A percentile compares a stretch with the other conserved stretches of the same genome.
phyloP scores from a whole-genome alignment of 768 basidiomycete species.

The Suillus subluteus region DNA sequence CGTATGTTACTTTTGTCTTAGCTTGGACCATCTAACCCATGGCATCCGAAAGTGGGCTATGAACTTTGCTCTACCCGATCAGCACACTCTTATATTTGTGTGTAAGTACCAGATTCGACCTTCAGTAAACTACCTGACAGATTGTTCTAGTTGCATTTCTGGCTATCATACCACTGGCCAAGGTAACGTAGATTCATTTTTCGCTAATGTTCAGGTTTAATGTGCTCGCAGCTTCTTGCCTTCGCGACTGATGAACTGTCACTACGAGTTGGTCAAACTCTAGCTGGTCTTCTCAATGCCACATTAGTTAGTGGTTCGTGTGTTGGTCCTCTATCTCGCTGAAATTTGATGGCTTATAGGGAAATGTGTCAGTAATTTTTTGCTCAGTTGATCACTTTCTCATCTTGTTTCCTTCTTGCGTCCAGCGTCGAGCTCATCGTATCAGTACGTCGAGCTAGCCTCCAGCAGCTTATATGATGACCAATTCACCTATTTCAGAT shows the following conservation, averaged over 20 bases:
- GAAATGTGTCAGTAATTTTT: conserved; percentile 32
- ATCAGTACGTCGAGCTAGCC: conserved; percentile 52
- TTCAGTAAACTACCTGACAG: not conserved
- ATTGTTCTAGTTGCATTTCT: conserved; percentile 66
- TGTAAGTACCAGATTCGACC: conserved; percentile 47
- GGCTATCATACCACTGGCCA: conserved; percentile 86
- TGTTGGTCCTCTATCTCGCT: not conserved
- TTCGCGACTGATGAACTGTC: conserved; percentile 89
- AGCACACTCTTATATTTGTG: conserved; percentile 72
- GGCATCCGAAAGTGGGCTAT: conserved; percentile 62
- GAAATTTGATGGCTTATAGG: conserved; percentile 18
- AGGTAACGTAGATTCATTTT: conserved; percentile 43
- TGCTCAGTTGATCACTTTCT: not conserved
- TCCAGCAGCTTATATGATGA: not conserved
- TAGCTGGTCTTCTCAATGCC: conserved; percentile 87
- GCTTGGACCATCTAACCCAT: conserved; percentile 5
- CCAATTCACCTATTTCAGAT: conserved; percentile 48
- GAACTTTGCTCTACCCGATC: conserved; percentile 56
- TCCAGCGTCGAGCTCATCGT: conserved; percentile 64
- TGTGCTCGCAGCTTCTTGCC: conserved; percentile 58
- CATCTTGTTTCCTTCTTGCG: not conserved
- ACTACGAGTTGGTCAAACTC: conserved; percentile 78
- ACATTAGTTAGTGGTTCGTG: conserved; percentile 60
- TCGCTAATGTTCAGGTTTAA: not conserved
- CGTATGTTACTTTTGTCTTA: conserved; percentile 37